phyloP scores from a whole-genome alignment of 208 protist genomes.

The Porcisia hertigi region DNA sequence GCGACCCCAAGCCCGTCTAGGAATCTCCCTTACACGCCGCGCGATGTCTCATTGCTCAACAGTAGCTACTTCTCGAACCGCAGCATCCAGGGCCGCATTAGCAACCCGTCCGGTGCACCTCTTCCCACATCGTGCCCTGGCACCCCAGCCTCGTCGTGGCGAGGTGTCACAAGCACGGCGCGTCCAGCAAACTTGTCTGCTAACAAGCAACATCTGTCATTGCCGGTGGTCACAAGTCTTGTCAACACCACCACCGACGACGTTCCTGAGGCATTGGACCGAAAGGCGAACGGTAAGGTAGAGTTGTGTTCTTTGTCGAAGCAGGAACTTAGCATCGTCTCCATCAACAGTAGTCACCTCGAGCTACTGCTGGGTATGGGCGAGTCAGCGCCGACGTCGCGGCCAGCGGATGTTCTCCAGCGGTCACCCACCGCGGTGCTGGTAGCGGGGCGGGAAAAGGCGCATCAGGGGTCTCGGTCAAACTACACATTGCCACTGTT shows the following conservation, averaged over 20 bases:
- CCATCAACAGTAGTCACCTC: conserved; percentile 43
- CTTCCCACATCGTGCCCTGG: conserved; percentile 17
- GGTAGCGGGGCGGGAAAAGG: not conserved
- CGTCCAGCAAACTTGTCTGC: not conserved
- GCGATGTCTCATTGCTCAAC: conserved; percentile 49
- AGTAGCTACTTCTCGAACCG: conserved; percentile 59
- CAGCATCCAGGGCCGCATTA: conserved; percentile 25
- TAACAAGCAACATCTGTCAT: conserved; percentile 2
- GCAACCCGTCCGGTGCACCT: conserved; percentile 42
- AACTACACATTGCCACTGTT: conserved; percentile 13
- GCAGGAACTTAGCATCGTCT: conserved; percentile 40
- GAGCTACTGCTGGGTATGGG: conserved; percentile 26
- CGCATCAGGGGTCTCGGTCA: not conserved
- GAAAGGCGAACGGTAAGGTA: not conserved
- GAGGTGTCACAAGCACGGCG: not conserved
- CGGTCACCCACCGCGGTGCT: not conserved
- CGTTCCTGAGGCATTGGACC: not conserved
- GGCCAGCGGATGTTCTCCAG: not conserved
- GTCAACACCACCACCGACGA: not conserved
- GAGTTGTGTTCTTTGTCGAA: conserved; percentile 2
- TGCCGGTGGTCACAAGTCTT: not conserved
- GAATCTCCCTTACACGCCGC: conserved; percentile 45
- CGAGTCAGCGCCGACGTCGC: not conserved
- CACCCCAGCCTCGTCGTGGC: not conserved
- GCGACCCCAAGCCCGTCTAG: conserved; percentile 15